phyloP scores from a whole-genome alignment of 139 green algal species.

The Dunaliella primolecta region DNA sequence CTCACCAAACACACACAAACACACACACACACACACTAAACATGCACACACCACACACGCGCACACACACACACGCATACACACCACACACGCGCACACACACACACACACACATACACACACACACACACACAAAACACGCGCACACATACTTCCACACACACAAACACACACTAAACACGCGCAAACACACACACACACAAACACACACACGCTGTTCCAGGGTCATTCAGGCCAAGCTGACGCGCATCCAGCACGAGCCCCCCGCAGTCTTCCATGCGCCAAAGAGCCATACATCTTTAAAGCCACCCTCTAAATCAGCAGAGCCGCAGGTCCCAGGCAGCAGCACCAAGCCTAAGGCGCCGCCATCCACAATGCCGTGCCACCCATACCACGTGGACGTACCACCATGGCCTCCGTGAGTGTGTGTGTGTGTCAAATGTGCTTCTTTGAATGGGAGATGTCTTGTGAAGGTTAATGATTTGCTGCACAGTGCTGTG shows the following conservation, averaged over 20 bases:
- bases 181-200: background rate
- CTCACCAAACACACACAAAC: background rate
- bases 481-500: too few species aligned
- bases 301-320: too few species aligned
- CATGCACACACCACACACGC: background rate
- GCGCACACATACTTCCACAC: background rate
- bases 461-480: too few species aligned
- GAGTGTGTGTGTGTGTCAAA: background rate
- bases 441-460: too few species aligned
- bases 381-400: background rate
- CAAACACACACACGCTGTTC: background rate
- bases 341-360: too few species aligned
- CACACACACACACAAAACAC: too few species aligned
- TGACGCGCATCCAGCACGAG: background rate
- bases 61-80: background rate
- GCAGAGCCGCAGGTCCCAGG: too few species aligned
- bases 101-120: background rate
- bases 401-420: constrained; percentile 2
- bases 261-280: background rate
- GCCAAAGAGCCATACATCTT: background rate
- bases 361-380: background rate
- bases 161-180: background rate
- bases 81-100: background rate
- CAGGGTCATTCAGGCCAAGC: background rate
- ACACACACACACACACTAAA: background rate